Percentiles rank a stretch among this genome's conserved stretches.
Evolutionary conservation across 1,284 basidiomycete genomes (phyloP).

Genomic region (Cryptococcus neoformans): DNA sequence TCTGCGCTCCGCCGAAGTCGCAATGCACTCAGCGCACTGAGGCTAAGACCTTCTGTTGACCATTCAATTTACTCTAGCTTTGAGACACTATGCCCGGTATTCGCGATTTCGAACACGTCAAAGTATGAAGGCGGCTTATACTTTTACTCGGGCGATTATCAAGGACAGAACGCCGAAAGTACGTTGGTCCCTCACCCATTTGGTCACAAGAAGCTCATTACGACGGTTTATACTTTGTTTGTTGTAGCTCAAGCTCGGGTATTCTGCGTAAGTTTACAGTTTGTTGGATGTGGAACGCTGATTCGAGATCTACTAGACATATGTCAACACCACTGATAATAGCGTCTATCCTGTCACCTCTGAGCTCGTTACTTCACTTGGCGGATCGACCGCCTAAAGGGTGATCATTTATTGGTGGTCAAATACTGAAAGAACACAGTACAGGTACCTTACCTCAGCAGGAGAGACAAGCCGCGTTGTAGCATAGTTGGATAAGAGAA

Average conservation of each 20-base stretch:
- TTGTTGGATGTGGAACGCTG: background rate
- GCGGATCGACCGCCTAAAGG: slow-evolving; percentile 2
- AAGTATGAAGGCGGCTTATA: background rate
- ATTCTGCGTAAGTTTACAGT: slow-evolving; percentile 6
- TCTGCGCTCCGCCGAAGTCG: background rate
- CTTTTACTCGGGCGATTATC: slow-evolving; percentile 5
- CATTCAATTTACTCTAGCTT: background rate
- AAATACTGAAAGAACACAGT: background rate
- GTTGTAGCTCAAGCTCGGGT: slow-evolving; percentile 8
- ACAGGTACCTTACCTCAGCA: background rate
- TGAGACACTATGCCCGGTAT: slow-evolving; percentile 10
- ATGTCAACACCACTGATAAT: background rate
- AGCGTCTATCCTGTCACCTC: slow-evolving; percentile 2
- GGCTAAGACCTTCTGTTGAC: background rate
- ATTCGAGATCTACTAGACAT: background rate
- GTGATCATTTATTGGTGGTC: background rate
- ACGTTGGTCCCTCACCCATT: background rate
- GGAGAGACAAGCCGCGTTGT: too few species aligned
- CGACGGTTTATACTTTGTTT: too few species aligned
- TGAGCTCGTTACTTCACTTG: slow-evolving; percentile 5
- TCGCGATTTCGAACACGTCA: background rate
- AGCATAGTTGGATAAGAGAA: too few species aligned
- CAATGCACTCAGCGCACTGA: background rate
- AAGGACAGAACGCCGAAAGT: slow-evolving; percentile 10
- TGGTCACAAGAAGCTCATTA: background rate